Base-by-base conservation (phyloP, 2,329 filamentous ascomycete species). In the Grosmannia serpens region DNA sequence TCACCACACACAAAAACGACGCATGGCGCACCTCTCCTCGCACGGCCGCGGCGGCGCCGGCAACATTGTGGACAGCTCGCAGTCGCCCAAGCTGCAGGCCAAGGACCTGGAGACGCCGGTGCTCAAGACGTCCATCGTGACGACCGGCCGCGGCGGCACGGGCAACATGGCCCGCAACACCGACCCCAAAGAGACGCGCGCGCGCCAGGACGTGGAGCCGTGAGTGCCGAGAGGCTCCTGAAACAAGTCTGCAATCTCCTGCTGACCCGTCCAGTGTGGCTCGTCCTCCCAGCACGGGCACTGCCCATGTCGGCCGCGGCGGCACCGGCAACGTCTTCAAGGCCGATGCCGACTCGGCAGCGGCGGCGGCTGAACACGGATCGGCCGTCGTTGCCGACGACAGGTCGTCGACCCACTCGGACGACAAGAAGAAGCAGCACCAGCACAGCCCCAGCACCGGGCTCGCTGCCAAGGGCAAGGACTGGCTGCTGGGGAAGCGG, bases 71-170 rank as follows among this genome's bases (percentile, higher is more conserved):
- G 77, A 81, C 63, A 71, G 75, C 59, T 70, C 75, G 62, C 72
- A 77, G 62, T 75, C 76, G 17, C 71, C 71, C 49, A 71, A 72
- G 60, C 65, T 83, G 51, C 72, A 76, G 33, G 75, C 83, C 55
- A 74, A 81, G 63, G 88, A 92, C 67, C 83, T 95, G 62, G 76
- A 86, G 66, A 96, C 91, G 1, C 91, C 91, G 1, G 87, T 83
- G 15, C 82, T 97, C 69, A 96, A 95, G 75, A 82, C 82, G 53
- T 75, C 87, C n/a, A 78, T 89, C 64, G 91, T 92, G 68, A 96
- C 91, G 24, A 96, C 91, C 3, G 91, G 91, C 59, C 88, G 91
- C 56, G 91, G 91, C 58, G 91, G 91, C 61, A 85, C 82, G 5
- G 91, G 91, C 61, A 96, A 95, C 76, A 95, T 96, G 87, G 84